Percentiles rank a stretch among this genome's conserved stretches.
These are phyloP conservation scores for Ceratonia siliqua DNA, from an alignment of 306 rosid species.

Conservation along the genomic window DNA sequence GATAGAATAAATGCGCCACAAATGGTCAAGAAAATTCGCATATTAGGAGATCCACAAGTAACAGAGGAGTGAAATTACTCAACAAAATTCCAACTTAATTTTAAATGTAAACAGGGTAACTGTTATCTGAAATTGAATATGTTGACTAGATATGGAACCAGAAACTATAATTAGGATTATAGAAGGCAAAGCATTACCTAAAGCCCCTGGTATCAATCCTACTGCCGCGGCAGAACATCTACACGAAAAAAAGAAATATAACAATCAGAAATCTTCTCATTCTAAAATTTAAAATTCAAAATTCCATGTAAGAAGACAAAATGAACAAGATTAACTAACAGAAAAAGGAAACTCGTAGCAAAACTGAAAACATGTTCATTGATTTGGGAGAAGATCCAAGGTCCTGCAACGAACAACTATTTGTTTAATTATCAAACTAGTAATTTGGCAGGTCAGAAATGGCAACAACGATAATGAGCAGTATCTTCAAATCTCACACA, in stretches of 20 bases:
- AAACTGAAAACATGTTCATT: not conserved
- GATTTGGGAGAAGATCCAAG: not conserved
- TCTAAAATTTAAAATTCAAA: not conserved
- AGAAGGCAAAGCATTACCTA: conserved; percentile 59
- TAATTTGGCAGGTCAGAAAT: not conserved
- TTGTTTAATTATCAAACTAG: not conserved
- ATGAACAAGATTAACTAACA: not conserved
- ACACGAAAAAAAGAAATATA: conserved; percentile 32
- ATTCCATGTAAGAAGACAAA: not conserved
- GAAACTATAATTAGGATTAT: not conserved
- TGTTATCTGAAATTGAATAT: not conserved
- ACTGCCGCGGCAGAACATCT: conserved; percentile 98
- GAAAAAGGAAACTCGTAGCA: not conserved
- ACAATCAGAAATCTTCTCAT: conserved; percentile 29
- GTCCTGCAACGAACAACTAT: not conserved
- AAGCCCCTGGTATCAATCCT: conserved; percentile 87
- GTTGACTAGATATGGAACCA: conserved; percentile 18
- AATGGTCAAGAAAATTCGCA: not conserved
- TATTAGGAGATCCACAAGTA: not conserved
- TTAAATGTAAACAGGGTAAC: not conserved
- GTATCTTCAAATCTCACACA: conserved; percentile 5
- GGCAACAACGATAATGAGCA: not conserved
- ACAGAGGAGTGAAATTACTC: conserved; percentile 9
- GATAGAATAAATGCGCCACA: not conserved
- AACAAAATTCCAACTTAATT: not conserved